Evolutionary conservation across 1,284 basidiomycete species (phyloP).

Genomic region (Phaffia rhodozyma): DNA sequence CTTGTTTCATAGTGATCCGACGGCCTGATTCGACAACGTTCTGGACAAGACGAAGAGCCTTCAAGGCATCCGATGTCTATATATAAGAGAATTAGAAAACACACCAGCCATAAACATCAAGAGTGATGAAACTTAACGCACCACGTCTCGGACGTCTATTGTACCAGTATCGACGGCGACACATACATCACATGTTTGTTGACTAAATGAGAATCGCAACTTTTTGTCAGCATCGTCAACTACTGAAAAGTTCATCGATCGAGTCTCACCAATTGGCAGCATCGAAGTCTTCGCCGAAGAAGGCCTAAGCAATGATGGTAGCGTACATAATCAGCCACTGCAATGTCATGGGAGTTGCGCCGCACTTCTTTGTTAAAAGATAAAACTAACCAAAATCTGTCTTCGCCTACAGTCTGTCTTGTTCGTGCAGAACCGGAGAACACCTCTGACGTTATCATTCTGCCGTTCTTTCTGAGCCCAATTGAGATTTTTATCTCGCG

Average conservation of each 20-base stretch:
- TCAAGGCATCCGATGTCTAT: slow-evolving; percentile 8
- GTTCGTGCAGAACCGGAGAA: slow-evolving; percentile 67
- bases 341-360: slow-evolving; percentile 13
- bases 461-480: slow-evolving; percentile 48
- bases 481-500: slow-evolving; percentile 39
- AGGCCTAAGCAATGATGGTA: slow-evolving; percentile 22
- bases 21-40: slow-evolving; percentile 14
- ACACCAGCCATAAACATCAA: background rate
- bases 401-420: slow-evolving; percentile 73
- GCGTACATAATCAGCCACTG: slow-evolving; percentile 19
- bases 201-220: background rate
- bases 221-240: too few species aligned
- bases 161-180: slow-evolving; percentile 26
- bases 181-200: slow-evolving; percentile 35
- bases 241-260: background rate
- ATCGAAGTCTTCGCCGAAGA: slow-evolving; percentile 36
- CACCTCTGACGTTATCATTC: slow-evolving; percentile 44
- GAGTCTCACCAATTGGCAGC: slow-evolving; percentile 26
- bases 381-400: slow-evolving; percentile 48
- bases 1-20: slow-evolving; percentile 30
- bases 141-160: slow-evolving; percentile 27
- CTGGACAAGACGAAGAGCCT: slow-evolving; percentile 6
- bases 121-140: background rate
- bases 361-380: background rate
- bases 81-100: background rate